These are phyloP conservation scores for Monosporozyma solicola DNA, from an alignment of 805 yeast genomes.

Conservation along the genomic window DNA sequence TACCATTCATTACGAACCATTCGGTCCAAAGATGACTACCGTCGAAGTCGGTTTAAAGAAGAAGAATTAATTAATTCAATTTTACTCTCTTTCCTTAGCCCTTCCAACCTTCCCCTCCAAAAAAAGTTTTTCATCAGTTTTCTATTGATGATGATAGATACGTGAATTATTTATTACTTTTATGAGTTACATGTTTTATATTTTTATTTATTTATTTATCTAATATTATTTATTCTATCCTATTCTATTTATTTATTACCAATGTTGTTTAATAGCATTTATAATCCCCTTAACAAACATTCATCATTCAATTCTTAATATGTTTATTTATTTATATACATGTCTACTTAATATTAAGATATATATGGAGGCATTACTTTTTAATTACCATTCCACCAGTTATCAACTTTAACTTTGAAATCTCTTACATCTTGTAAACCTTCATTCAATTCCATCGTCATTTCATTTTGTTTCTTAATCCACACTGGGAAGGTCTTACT, in stretches of 20 bases:
- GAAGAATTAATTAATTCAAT: neutral
- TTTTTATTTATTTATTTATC: neutral
- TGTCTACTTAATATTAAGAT: neutral
- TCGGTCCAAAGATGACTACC: slow-evolving; percentile 30
- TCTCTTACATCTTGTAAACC: slow-evolving; percentile 7
- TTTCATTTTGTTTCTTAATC: slow-evolving; percentile 19
- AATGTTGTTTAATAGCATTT: neutral
- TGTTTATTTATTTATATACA: neutral
- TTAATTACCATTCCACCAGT: slow-evolving; percentile 4
- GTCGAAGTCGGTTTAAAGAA: slow-evolving; percentile 10
- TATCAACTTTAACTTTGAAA: neutral
- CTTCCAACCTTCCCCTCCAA: too few relatives aligned
- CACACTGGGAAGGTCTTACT: slow-evolving; percentile 26
- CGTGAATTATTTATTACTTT: neutral
- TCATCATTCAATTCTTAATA: neutral
- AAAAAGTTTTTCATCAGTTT: neutral
- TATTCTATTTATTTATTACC: neutral
- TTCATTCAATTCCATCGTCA: slow-evolving; percentile 6
- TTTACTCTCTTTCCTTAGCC: neutral
- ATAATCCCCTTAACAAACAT: neutral
- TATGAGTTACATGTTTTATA: neutral
- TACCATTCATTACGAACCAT: slow-evolving; percentile 27
- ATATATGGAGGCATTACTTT: neutral
- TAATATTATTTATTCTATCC: neutral
- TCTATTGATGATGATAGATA: neutral